Conservation (phyloP, 2,329 filamentous ascomycete genomes). For the Botrytis pseudocinerea region DNA sequence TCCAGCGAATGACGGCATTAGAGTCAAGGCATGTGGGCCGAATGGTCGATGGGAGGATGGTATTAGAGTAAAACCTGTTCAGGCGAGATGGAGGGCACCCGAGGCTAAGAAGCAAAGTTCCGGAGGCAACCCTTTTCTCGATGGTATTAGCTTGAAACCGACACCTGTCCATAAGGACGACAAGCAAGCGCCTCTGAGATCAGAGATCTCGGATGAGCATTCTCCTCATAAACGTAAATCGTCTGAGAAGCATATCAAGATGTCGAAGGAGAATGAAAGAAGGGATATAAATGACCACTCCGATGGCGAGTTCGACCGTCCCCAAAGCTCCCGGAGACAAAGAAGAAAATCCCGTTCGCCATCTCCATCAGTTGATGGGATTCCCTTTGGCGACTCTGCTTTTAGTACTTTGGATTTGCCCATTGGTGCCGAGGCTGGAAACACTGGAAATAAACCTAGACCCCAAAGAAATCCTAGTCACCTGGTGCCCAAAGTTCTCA, state of each 20-base stretch:
- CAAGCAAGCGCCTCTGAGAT: slow-evolving; percentile 27
- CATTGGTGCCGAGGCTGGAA: slow-evolving; percentile 49
- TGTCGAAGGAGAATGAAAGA: slow-evolving; percentile 25
- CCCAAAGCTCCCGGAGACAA: slow-evolving; percentile 30
- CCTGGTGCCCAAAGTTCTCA: slow-evolving; percentile 63
- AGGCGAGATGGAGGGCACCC: slow-evolving; percentile 41
- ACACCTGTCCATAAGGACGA: slow-evolving; percentile 26
- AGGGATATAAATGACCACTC: not conserved
- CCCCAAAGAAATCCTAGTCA: slow-evolving; percentile 57
- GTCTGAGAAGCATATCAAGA: slow-evolving; percentile 31
- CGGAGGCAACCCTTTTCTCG: slow-evolving; percentile 25
- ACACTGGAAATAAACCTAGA: slow-evolving; percentile 49
- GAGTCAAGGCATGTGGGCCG: slow-evolving; percentile 34
- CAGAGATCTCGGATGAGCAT: slow-evolving; percentile 19
- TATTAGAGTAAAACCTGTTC: slow-evolving; percentile 37
- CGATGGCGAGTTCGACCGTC: slow-evolving; percentile 17
- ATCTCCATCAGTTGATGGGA: slow-evolving; percentile 55
- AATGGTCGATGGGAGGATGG: slow-evolving; percentile 36
- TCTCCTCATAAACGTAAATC: slow-evolving; percentile 32
- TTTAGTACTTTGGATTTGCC: slow-evolving; percentile 64
- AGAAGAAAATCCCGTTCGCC: slow-evolving; percentile 32
- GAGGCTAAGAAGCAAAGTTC: slow-evolving; percentile 8
- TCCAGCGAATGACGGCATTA: slow-evolving; percentile 31
- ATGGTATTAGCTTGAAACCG: slow-evolving; percentile 40
- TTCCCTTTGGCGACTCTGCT: slow-evolving; percentile 65